Evolutionary conservation across 1,284 basidiomycete species (phyloP), one percentile per base, ranked within the genome.

Genomic region (Phylloporus sp.): DNA sequence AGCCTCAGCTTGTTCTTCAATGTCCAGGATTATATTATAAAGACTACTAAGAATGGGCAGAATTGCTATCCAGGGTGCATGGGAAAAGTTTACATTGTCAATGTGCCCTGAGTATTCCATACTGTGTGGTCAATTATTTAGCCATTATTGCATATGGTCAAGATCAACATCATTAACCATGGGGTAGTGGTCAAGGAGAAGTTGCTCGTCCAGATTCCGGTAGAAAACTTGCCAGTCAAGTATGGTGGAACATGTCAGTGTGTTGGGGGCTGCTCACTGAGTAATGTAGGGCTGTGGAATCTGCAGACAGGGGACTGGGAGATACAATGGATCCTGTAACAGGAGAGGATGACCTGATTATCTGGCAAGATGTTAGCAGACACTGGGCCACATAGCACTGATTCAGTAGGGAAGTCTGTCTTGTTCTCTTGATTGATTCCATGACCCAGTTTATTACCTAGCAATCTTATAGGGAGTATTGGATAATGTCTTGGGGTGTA

Each of bases 51-150:
- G 57, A 93, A 98, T 80, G 94, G 95, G 11, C 97, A 99, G 84
- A 89, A 97, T 83, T 87, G 94, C 75, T 98, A 97, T 83, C 94
- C 95, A 23, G 94, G 96, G 82, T 92, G 90, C 71, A 97, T 98
- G 96, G 96, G 96, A 82, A 94, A 94, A 78, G 97, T 98, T 86
- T 98, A 90, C 85, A 96, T 98, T 86, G 93, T 96, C 86, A 96
- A 96, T 78, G 92, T 95, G 0, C 97, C 97, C 3, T 98, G 93
- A 90, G 89, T 92, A 66, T 99, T 99, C 85, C 89, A 89, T 63
- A 89, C 92, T 56, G 92, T 98, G 53, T 99, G 97, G 97, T 70
- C 84, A 37, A 83, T 96, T 74, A 89, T 99, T 84, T 97, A 96
- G 85, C 91, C 89, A 12, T 99, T 95, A 95, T 86, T 99, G 74